These are phyloP conservation scores for Maudiozyma serrabonitensis DNA, from an alignment of 805 yeast genomes.

Conservation along the genomic window DNA sequence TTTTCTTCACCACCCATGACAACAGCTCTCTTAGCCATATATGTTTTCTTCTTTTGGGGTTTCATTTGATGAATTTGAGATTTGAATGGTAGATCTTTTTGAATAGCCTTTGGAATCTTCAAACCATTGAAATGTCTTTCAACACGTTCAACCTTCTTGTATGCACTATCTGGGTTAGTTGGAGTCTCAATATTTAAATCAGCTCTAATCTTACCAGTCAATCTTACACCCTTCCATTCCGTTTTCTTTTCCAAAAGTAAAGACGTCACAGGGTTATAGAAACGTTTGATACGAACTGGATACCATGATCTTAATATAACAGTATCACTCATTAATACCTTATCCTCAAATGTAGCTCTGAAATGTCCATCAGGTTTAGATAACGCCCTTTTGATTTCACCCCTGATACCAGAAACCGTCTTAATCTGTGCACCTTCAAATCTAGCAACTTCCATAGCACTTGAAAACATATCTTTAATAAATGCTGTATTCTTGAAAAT, in stretches of 20 bases:
- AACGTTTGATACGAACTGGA: constrained; percentile 81
- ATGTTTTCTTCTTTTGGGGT: constrained; percentile 76
- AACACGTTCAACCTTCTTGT: constrained; percentile 67
- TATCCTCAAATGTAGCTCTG: constrained; percentile 96
- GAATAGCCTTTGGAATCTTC: constrained; percentile 73
- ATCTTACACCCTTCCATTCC: constrained; percentile 93
- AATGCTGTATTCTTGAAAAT: constrained; percentile 94
- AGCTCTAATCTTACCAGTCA: constrained; percentile 89
- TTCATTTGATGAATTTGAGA: constrained; percentile 85
- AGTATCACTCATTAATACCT: constrained; percentile 81
- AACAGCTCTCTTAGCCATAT: constrained; percentile 85
- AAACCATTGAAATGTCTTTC: constrained; percentile 82
- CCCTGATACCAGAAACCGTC: constrained; percentile 95
- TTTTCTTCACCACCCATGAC: constrained; percentile 87
- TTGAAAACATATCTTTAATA: constrained; percentile 90
- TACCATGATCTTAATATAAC: constrained; percentile 92
- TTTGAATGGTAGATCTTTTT: constrained; percentile 75
- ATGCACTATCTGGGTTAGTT: constrained; percentile 39
- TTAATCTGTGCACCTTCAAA: constrained; percentile 96
- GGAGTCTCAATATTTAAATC: constrained; percentile 60
- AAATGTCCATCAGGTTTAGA: constrained; percentile 91
- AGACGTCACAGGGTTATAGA: constrained; percentile 94
- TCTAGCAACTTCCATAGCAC: constrained; percentile 89
- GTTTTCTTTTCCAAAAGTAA: constrained; percentile 63
- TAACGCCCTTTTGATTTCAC: constrained; percentile 92